phyloP scores from a whole-genome alignment of 768 basidiomycete genomes.

The Cystobasidium tubakii region DNA sequence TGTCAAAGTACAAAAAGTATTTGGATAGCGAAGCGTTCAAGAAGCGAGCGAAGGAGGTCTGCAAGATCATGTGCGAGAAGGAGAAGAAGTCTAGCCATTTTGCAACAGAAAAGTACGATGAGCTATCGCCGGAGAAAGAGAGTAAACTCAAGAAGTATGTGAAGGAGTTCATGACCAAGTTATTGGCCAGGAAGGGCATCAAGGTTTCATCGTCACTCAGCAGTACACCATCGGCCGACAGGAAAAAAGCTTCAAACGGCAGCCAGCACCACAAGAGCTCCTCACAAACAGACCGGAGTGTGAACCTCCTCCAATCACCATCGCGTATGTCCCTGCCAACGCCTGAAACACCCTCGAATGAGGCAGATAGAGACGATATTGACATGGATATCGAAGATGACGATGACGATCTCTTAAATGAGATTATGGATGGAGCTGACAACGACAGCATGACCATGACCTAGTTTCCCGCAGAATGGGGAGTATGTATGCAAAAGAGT shows the following conservation, averaged over 20 bases:
- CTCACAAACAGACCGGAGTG: neutral
- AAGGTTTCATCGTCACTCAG: slow-evolving; percentile 22
- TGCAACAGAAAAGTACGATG: slow-evolving; percentile 64
- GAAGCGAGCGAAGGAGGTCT: slow-evolving; percentile 92
- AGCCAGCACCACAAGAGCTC: neutral
- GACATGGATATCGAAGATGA: slow-evolving; percentile 22
- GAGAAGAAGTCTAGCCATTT: slow-evolving; percentile 86
- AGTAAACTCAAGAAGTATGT: slow-evolving; percentile 85
- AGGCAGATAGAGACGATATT: slow-evolving; percentile 13
- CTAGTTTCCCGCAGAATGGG: neutral
- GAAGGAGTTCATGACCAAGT: slow-evolving; percentile 79
- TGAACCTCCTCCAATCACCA: neutral
- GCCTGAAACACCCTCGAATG: slow-evolving; percentile 7
- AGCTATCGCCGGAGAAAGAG: slow-evolving; percentile 75
- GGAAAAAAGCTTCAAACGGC: neutral
- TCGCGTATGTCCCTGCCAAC: neutral
- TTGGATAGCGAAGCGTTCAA: slow-evolving; percentile 76
- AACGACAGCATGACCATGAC: neutral
- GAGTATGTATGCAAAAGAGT: neutral
- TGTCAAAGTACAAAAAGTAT: slow-evolving; percentile 77
- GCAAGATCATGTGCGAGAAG: slow-evolving; percentile 79
- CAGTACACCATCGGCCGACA: neutral
- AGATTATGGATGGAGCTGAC: slow-evolving; percentile 19
- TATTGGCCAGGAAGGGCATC: slow-evolving; percentile 37
- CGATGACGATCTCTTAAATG: slow-evolving; percentile 29